These are phyloP conservation scores for Opeltia flavorubescens DNA, from an alignment of 495 filamentous ascomycete genomes.

Conservation along the genomic window DNA sequence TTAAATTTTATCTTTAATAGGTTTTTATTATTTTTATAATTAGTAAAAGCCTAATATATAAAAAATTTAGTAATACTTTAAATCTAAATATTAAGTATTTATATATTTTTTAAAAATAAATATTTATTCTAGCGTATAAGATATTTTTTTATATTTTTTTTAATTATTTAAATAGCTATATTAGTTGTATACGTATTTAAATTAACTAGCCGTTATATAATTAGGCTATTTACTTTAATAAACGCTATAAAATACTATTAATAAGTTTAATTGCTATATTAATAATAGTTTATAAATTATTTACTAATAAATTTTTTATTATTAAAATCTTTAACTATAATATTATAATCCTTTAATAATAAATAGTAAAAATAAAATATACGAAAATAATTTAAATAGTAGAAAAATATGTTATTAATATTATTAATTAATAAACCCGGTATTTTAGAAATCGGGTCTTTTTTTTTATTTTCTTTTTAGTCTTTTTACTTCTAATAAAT, in stretches of 20 bases:
- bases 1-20: conserved; percentile 54
- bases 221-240: conserved; percentile 51
- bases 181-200: conserved; percentile 31
- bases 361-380: conserved; percentile 74
- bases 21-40: conserved; percentile 43
- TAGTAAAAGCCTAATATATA: conserved; percentile 65
- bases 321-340: conserved; percentile 24
- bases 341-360: conserved; percentile 28
- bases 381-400: conserved; percentile 61
- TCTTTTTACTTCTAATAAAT: conserved; percentile 68
- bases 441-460: conserved; percentile 58
- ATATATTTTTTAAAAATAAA: conserved; percentile 66
- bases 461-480: conserved; percentile 58
- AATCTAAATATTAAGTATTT: conserved; percentile 83
- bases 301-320: conserved; percentile 29
- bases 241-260: conserved; percentile 48
- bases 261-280: conserved; percentile 49
- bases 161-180: conserved; percentile 36
- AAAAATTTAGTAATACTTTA: conserved; percentile 48
- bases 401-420: conserved; percentile 59
- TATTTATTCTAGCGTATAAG: conserved; percentile 72
- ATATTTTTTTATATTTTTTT: conserved; percentile 71
- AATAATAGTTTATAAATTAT: conserved; percentile 46
- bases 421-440: conserved; percentile 56
- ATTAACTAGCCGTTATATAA: conserved; percentile 72